Base-by-base conservation (phyloP, 257 asterid genomes). In the Echium plantagineum region DNA sequence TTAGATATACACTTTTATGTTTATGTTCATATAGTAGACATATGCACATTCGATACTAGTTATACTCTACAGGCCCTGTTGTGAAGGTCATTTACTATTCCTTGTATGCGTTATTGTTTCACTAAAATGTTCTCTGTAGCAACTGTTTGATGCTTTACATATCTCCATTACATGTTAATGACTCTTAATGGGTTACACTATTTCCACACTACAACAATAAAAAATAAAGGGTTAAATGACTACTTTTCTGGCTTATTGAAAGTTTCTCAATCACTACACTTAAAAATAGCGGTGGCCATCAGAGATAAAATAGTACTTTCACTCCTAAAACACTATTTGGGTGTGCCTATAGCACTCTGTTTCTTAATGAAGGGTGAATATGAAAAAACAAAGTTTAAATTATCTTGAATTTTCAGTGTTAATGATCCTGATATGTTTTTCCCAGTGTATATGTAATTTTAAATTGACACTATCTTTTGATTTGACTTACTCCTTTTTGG, bases 401-500 rank as follows among this genome's bases (percentile, higher is more conserved):
- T 52, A 52, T 9, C 26, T 10, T 19, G 57, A 18, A n/a, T 53
- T 18, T 19, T 53, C 15, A 7, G 20, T 17, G 28, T 24, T 17
- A 21, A 1, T 53, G 22, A 53, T 53, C 49, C 46, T 2, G 1
- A 13, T 10, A 10, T 42, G 3, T 42, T 42, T 10, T 42, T 42
- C 13, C 12, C 49, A 1, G 1, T 42, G 46, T 0, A 42, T 7
- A 12, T 12, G 12, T 12, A 42, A 13, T 42, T 42, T 13, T 2
- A 42, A 42, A 42, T 42, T 12, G 49, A 9, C 12, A 13, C 17
- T 10, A 12, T 5, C 49, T 42, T 10, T 42, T 60, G 63, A 64
- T 46, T 63, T 71, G 42, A 66, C 51, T 48, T 72, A 54, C 55
- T 68, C 49, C 52, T 60, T 20, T 58, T 9, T 60, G 57, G 53